Evolutionary conservation across 164 flowering plant species (phyloP), one percentile per base, ranked within the genome.

Genomic region (Stephania cephalantha): DNA sequence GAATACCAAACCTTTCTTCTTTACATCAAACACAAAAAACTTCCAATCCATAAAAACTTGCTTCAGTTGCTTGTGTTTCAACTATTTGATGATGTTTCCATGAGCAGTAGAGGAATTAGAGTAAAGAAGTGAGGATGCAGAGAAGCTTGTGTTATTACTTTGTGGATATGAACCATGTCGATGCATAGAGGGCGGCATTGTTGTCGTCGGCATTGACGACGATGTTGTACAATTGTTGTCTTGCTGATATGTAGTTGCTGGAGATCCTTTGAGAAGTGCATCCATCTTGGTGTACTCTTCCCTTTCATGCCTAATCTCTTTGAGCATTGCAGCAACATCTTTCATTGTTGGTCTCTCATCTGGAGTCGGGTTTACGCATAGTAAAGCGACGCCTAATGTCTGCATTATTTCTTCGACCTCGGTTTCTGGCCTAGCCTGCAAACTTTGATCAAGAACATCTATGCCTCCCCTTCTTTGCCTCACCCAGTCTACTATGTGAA

Each of bases 321-420:
- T 90, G 50, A 95, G 90, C 98, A 95, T 93, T 17, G 98, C 98
- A 0, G 94, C 97, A 0, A 95, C 91, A 53, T 95, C 98, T 75
- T 89, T 93, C 98, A 95, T 95, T 42, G 89, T 85, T 5, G 98
- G 98, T 69, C 98, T 84, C 20, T 94, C 98, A 6, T 90, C 95
- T 0, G 98, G 97, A 22, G 76, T 77, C 0, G 90, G 85, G 67
- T 83, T 90, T 9, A 91, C 93, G 63, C 98, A 95, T 7, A 95
- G 82, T 71, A 93, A 77, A 1, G 97, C 97, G 31, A 93, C 91
- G n/a, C 95, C 97, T n/a, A 95, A 58, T 3, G 90, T 88, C 53
- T 95, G 97, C 87, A 87, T 83, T 90, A 95, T 93, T 74, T 92
- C 97, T 58, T 89, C 90, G 10, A 84, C 76, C 68, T 93, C 95